Conservation (phyloP, 2,329 filamentous ascomycete genomes). For the Curvularia eragrostidis region DNA sequence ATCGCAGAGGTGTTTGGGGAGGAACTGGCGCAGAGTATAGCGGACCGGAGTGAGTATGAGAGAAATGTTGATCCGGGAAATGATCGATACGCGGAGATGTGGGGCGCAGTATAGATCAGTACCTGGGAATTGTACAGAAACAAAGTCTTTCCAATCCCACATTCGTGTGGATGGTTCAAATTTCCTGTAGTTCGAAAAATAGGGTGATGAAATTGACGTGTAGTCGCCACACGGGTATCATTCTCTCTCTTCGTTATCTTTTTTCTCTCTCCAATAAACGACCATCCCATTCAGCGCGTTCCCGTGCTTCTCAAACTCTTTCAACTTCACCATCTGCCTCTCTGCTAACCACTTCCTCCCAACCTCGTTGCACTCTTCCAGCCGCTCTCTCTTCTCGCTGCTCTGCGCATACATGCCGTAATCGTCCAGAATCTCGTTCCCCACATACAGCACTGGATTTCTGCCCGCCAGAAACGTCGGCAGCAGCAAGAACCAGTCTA, state of each 20-base stretch:
- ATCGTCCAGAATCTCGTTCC: constrained; percentile 46
- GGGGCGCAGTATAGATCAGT: constrained; percentile 27
- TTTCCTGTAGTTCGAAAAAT: too few relatives aligned
- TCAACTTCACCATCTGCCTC: constrained; percentile 26
- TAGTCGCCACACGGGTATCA: too few relatives aligned
- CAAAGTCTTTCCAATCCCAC: background rate
- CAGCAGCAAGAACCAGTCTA: constrained; percentile 46
- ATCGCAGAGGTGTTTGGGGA: constrained; percentile 62
- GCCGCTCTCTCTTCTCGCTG: constrained; percentile 30
- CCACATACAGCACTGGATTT: constrained; percentile 45
- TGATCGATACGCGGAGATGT: constrained; percentile 63
- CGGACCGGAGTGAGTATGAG: constrained; percentile 64
- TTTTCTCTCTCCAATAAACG: constrained; percentile 31
- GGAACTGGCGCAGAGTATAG: constrained; percentile 57
- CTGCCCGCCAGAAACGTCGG: constrained; percentile 38
- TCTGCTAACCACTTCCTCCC: constrained; percentile 34
- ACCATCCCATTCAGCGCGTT: constrained; percentile 44
- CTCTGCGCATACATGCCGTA: constrained; percentile 36
- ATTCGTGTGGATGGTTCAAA: too few relatives aligned
- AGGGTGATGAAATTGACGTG: too few relatives aligned
- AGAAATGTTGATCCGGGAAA: constrained; percentile 58
- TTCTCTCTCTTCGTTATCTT: background rate
- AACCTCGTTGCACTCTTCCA: constrained; percentile 38
- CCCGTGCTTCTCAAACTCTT: constrained; percentile 40
- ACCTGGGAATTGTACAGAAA: background rate